Conservation (phyloP, 805 yeast genomes). For the Saccharomycopsis sp. region DNA sequence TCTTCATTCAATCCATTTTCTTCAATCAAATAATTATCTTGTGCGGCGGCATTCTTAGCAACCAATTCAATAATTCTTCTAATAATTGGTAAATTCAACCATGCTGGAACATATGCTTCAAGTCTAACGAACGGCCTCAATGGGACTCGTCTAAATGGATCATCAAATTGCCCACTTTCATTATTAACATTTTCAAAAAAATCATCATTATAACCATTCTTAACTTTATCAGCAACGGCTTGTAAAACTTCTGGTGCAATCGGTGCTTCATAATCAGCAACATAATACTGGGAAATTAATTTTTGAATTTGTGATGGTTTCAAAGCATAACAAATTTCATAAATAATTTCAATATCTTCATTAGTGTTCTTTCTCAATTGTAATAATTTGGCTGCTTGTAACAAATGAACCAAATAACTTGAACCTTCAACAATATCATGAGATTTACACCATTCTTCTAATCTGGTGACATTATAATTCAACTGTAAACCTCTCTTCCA, state of each 20-base stretch:
- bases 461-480: conserved; percentile 90
- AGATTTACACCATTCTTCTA: conserved; percentile 97
- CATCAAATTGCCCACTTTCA: conserved; percentile 64
- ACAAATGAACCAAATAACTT: conserved; percentile 72
- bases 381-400: conserved; percentile 87
- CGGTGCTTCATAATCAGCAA: conserved; percentile 93
- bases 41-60: conserved; percentile 72
- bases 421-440: conserved; percentile 88
- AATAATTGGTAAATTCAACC: conserved; percentile 83
- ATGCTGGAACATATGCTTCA: conserved; percentile 91
- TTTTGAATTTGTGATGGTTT: conserved; percentile 95
- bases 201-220: conserved; percentile 48
- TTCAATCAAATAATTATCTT: conserved; percentile 33
- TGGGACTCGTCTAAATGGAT: conserved; percentile 71
- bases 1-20: conserved; percentile 12
- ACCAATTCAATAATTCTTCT: conserved; percentile 85
- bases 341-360: conserved; percentile 85
- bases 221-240: conserved; percentile 74
- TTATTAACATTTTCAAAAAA: conserved; percentile 64
- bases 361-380: conserved; percentile 86
- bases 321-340: conserved; percentile 90
- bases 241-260: conserved; percentile 74
- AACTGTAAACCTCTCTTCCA: conserved; percentile 98
- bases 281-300: conserved; percentile 78
- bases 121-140: conserved; percentile 73